A percentile compares a stretch with the other conserved stretches of the same genome.
Evolutionary conservation across 345 rosid species (phyloP).

Genomic region (Gossypium mustelinum): DNA sequence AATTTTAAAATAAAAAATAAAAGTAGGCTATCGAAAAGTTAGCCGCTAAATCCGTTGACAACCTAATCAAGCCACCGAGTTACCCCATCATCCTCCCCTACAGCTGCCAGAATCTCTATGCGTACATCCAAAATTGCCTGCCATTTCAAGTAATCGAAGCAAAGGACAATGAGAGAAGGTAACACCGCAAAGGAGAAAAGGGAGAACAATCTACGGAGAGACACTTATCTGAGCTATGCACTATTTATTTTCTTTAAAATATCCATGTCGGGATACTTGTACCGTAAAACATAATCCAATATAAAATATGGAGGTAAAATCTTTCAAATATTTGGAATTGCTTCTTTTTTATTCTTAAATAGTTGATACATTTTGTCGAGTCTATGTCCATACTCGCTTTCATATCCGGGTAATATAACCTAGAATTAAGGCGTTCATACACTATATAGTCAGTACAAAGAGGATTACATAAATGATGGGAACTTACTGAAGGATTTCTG

Average conservation of each 20-base stretch:
- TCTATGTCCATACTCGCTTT: too few species aligned
- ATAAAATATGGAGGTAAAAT: too few species aligned
- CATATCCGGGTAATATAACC: too few species aligned
- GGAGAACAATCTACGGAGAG: neutral
- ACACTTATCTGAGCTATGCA: neutral
- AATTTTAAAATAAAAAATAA: neutral
- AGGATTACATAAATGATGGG: neutral
- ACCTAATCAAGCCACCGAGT: conserved; percentile 81
- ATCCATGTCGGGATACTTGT: too few species aligned
- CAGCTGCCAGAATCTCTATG: conserved; percentile 76
- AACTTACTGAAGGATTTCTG: conserved; percentile 67
- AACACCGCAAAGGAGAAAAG: neutral
- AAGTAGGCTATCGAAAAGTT: neutral
- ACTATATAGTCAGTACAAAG: too few species aligned
- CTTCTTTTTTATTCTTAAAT: too few species aligned
- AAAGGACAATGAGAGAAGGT: neutral
- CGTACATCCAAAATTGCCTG: conserved; percentile 83
- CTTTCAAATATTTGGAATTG: too few species aligned
- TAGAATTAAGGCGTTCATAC: too few species aligned
- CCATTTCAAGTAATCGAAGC: conserved; percentile 21
- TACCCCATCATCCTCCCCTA: conserved; percentile 78
- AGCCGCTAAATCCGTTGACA: conserved; percentile 19
- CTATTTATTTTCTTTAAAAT: too few species aligned
- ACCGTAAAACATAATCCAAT: too few species aligned
- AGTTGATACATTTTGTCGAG: too few species aligned